Base-by-base conservation (phyloP, 768 basidiomycete species). In the Phanerodontia chrysosporium region DNA sequence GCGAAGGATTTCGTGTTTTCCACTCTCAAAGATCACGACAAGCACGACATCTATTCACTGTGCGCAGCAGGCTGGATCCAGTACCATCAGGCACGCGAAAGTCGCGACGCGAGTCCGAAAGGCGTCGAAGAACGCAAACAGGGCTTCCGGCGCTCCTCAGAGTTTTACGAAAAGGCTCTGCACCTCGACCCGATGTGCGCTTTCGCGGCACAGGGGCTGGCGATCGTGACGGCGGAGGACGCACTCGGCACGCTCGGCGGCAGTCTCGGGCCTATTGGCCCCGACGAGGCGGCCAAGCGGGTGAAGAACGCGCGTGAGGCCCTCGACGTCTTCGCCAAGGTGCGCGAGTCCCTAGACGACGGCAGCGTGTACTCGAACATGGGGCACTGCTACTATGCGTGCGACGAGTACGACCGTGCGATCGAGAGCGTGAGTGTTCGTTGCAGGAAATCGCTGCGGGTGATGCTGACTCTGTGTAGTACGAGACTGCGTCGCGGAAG, bases 311-410 rank as follows among this genome's bases (percentile, higher is more conserved):
- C 92, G 2, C 81, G 92, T 7, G 93, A 97, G 53, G 96, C 97
- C 0, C 73, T 99, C 45, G 87, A 89, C 49, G 81, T 96, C 35
- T 93, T 99, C 67, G 88, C 86, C 2, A 93, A 96, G 73, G 88
- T 98, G 53, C 81, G 93, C 56, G 97, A 98, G 74, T 88, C 86
- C 1, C 74, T 94, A 55, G 82, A 84, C 58, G 83, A 85, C 45
- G 92, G 91, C 7, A 90, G 90, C 59, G 94, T 97, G 3, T 94
- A 95, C 68, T 78, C 92, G 67, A 99, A 99, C 70, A 95, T 98
- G 79, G 97, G 95, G 0, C 97, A 98, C 67, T 97, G 95, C 66
- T 90, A 95, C 70, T 96, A 92, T 68, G 83, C 85, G 21, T 80
- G 92, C 52, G 96, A 97, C 59, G 96, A 99, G 70, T 97, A 88